A percentile compares a stretch with the other conserved stretches of the same genome.
phyloP scores from a whole-genome alignment of 495 filamentous ascomycete species.

The Halenospora varia region DNA sequence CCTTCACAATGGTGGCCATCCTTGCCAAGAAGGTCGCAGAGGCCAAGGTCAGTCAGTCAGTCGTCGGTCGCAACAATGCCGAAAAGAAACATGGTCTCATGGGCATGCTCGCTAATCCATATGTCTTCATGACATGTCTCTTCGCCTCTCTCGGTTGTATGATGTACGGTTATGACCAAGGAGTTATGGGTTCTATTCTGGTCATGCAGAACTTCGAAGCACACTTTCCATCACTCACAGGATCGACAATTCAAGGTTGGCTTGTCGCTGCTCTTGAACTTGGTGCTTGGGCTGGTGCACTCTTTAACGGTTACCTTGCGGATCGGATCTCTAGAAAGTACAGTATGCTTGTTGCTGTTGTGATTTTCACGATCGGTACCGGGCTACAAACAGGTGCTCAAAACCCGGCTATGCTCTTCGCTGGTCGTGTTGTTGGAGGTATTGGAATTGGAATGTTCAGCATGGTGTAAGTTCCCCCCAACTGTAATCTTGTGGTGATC shows the following conservation, averaged over 20 bases:
- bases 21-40: background rate
- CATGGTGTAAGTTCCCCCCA: constrained; percentile 7
- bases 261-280: constrained; percentile 13
- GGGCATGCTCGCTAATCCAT: constrained; percentile 36
- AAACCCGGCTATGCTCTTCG: constrained; percentile 52
- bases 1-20: background rate
- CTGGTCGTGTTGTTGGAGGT: constrained; percentile 59
- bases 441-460: constrained; percentile 53
- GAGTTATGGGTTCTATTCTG: constrained; percentile 9
- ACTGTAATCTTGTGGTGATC: no score
- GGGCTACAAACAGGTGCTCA: constrained; percentile 51
- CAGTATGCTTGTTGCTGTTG: constrained; percentile 51
- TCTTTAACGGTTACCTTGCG: constrained; percentile 57
- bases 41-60: constrained; percentile 26
- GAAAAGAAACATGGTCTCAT: constrained; percentile 32
- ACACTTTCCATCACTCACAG: constrained; percentile 28
- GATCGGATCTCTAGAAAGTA: constrained; percentile 55
- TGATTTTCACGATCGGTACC: constrained; percentile 52
- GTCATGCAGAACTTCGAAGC: constrained; percentile 17
- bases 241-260: constrained; percentile 16
- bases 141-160: constrained; percentile 16
- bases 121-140: constrained; percentile 34
- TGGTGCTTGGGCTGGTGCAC: constrained; percentile 37
- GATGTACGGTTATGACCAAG: constrained; percentile 19
- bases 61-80: constrained; percentile 34